phyloP scores from a whole-genome alignment of 2,329 filamentous ascomycete species.

The Conoideocrella luteorostrata region DNA sequence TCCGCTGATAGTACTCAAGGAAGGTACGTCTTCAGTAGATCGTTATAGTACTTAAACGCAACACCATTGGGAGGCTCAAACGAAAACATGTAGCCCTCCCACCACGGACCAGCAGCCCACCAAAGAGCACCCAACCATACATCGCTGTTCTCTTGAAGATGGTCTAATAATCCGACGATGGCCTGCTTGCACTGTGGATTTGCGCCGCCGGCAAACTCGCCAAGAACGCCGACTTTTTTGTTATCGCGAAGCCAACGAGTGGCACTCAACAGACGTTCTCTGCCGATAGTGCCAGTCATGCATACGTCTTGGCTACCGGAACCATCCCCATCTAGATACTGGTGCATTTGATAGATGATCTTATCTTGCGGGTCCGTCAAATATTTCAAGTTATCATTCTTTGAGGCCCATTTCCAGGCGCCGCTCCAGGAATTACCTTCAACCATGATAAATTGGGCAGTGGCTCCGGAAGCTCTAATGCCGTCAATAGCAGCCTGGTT shows the following conservation, averaged over 20 bases:
- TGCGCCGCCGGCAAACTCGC: constrained; percentile 49
- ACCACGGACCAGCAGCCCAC: constrained; percentile 56
- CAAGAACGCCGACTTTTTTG: constrained; percentile 47
- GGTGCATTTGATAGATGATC: constrained; percentile 53
- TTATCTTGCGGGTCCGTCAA: constrained; percentile 44
- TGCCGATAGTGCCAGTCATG: constrained; percentile 42
- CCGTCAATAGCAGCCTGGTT: constrained; percentile 60
- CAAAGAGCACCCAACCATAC: constrained; percentile 52
- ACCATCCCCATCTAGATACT: constrained; percentile 50
- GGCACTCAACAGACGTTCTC: constrained; percentile 39
- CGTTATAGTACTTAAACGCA: constrained; percentile 29
- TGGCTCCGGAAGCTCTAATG: constrained; percentile 54
- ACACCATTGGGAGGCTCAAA: constrained; percentile 39
- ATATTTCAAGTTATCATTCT: constrained; percentile 34
- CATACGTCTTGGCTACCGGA: constrained; percentile 26
- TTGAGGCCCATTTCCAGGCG: constrained; percentile 39
- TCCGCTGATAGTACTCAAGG: too few species aligned
- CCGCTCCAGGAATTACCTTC: constrained; percentile 50
- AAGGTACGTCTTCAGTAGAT: constrained; percentile 14
- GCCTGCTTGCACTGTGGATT: constrained; percentile 46
- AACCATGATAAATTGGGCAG: constrained; percentile 47
- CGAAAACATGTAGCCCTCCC: constrained; percentile 41
- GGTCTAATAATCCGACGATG: constrained; percentile 42
- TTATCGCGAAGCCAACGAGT: constrained; percentile 51
- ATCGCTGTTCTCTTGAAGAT: constrained; percentile 48